Evolutionary conservation across 345 rosid species (phyloP).

Genomic region (Hibiscus syriacus): DNA sequence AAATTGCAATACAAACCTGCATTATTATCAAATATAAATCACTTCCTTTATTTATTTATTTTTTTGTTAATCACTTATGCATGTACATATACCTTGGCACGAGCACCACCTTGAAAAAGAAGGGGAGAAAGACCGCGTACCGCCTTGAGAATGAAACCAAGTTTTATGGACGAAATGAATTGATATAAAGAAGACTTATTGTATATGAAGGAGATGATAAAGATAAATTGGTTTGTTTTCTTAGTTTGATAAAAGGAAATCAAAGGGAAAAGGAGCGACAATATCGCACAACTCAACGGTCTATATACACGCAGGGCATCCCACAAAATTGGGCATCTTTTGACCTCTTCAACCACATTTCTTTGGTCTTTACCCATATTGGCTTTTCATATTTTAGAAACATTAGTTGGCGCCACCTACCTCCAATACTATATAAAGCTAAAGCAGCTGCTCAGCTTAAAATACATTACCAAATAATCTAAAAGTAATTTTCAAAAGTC

Average conservation of each 20-base stretch:
- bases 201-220: background rate
- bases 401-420: background rate
- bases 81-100: no score
- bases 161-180: background rate
- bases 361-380: slow-evolving; percentile 6
- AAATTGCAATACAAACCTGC: background rate
- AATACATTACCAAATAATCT: no score
- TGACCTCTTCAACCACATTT: slow-evolving; percentile 28
- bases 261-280: slow-evolving; percentile 12
- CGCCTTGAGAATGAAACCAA: slow-evolving; percentile 18
- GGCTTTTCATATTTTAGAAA: background rate
- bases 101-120: no score
- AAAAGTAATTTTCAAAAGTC: no score
- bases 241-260: slow-evolving; percentile 4
- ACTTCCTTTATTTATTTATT: no score
- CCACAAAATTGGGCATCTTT: slow-evolving; percentile 13
- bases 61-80: no score
- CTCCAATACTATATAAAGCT: no score
- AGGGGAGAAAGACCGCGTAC: slow-evolving; percentile 4
- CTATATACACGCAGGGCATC: background rate
- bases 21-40: background rate
- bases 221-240: background rate
- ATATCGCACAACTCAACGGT: slow-evolving; percentile 22
- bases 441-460: no score
- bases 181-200: background rate